Evolutionary conservation across 2,329 filamentous ascomycete genomes (phyloP), one percentile per base, ranked within the genome.

Genomic region (Ophiostoma sp.): DNA sequence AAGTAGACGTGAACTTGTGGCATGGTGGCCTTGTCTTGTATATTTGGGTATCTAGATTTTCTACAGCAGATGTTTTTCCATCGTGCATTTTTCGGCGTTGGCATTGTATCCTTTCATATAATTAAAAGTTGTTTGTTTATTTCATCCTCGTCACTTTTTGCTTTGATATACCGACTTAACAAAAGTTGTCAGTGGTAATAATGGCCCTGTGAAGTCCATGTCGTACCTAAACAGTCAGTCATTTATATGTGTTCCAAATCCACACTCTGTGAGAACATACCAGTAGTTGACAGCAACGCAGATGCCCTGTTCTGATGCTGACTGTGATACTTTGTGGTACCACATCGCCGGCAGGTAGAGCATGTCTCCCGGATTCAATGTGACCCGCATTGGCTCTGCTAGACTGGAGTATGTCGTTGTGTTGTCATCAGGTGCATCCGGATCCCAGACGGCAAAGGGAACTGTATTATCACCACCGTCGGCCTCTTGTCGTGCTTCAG

Each of bases 281-380:
- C 93, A 96, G 80, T 95, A 95, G 78, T 96, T 96, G 50, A 94
- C 90, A 1, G 93, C 92, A 72, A 92, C 89, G 57, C 92, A 93
- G 42, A 95, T 89, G 0, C 90, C 91, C 75, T 94, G 92, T 0
- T 88, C 83, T 0, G 85, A 86, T 76, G 89, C 90, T 1, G 87
- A 90, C 79, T 96, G 93, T 7, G 88, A 89, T 4, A 96, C 93
- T 79, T 95, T 94, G 79, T 96, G 93, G 79, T 93, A 93, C 93
- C 93, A 96, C 85, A 95, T 88, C 6, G 92, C 90, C 7, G 93
- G 93, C 39, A 96, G 83, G 81, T 96, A 96, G 19, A 96, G 81
- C 90, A 96, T 93, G 79, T 96, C 93, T 0, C 93, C 93, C 11
- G 90, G 87, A 0, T 90, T 81, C 2, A 96, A 81, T 0, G 90